Percentiles rank a stretch among this genome's conserved stretches.
Evolutionary conservation across 257 asterid species (phyloP).

Genomic region (Misopates orontium): DNA sequence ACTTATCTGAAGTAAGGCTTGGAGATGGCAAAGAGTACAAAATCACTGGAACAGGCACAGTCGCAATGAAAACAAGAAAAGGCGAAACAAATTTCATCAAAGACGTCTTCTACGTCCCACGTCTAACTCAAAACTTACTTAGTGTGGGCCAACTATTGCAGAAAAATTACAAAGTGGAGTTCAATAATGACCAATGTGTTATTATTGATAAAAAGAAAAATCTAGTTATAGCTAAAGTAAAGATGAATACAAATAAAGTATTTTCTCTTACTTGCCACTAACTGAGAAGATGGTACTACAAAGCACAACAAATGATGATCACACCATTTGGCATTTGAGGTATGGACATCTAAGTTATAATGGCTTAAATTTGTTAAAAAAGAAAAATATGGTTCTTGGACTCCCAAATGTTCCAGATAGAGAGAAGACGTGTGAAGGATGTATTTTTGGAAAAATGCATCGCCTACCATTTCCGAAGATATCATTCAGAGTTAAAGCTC

Average conservation of each 20-base stretch:
- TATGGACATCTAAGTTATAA: background rate
- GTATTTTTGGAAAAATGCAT: too few species aligned
- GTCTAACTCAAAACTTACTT: background rate
- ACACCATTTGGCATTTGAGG: too few species aligned
- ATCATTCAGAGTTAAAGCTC: too few species aligned
- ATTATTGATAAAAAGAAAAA: too few species aligned
- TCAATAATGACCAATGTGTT: too few species aligned
- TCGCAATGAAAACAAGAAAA: background rate
- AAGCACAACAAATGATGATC: too few species aligned
- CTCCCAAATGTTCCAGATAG: background rate
- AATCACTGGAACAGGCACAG: background rate
- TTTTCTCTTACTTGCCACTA: background rate
- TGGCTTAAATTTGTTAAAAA: background rate
- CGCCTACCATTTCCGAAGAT: too few species aligned
- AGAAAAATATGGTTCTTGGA: background rate
- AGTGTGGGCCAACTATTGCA: too few species aligned
- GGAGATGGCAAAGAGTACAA: too few species aligned
- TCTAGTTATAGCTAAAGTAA: background rate
- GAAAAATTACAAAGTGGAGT: too few species aligned
- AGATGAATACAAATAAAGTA: background rate
- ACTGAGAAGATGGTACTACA: background rate
- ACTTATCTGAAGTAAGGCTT: too few species aligned
- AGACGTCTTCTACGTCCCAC: conserved; percentile 3
- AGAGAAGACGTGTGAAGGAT: too few species aligned
- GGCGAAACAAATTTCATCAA: background rate